Conservation (phyloP, 805 yeast genomes). For the Starmerella davenportii region DNA sequence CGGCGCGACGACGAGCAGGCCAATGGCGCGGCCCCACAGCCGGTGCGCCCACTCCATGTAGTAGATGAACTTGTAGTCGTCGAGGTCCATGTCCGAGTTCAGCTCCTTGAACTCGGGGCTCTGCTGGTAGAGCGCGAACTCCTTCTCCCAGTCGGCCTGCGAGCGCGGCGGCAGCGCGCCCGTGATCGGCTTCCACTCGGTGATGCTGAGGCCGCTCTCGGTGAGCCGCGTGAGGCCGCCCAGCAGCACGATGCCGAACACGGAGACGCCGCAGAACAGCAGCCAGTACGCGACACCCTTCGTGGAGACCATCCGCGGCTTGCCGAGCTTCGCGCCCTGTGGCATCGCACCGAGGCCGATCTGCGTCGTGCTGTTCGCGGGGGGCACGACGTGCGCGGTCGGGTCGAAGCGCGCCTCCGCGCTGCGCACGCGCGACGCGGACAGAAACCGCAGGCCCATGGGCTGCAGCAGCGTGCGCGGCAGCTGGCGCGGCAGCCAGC, state of each 20-base stretch:
- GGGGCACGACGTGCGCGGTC: background rate
- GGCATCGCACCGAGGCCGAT: conserved; percentile 15
- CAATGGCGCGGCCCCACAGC: conserved; percentile 79
- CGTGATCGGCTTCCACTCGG: conserved; percentile 97
- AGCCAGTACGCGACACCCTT: conserved; percentile 72
- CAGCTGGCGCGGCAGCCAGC: background rate
- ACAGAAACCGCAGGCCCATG: background rate
- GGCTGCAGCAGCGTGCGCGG: background rate
- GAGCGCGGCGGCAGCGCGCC: conserved; percentile 81
- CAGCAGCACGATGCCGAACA: conserved; percentile 86
- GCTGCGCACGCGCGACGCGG: background rate
- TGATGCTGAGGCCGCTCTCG: conserved; percentile 87
- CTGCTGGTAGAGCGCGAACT: conserved; percentile 59
- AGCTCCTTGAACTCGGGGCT: conserved; percentile 84
- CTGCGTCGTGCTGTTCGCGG: conserved; percentile 4
- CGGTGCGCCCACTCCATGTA: conserved; percentile 98
- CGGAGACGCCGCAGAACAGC: conserved; percentile 68
- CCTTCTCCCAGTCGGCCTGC: conserved; percentile 68
- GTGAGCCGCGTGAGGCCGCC: conserved; percentile 94
- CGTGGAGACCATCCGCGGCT: conserved; percentile 27
- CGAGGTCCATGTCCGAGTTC: conserved; percentile 74
- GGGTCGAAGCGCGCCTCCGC: background rate
- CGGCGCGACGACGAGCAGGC: conserved; percentile 65
- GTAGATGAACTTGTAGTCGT: conserved; percentile 86
- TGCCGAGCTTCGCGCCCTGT: conserved; percentile 5